Evolutionary conservation across 768 basidiomycete species (phyloP).

Genomic region (Lactarius pseudohatsudake): DNA sequence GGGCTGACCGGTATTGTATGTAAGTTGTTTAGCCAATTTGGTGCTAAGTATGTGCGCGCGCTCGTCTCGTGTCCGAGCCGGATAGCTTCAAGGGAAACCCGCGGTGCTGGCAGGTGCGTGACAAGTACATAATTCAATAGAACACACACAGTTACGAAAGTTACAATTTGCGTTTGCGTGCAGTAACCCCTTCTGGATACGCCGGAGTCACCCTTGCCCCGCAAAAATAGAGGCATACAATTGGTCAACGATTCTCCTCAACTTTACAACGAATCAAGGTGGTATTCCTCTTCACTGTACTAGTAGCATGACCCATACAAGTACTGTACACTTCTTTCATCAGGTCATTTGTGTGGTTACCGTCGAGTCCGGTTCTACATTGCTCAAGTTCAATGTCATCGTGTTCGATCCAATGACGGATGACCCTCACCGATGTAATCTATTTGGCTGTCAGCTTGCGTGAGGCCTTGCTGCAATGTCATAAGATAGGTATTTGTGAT

Average conservation of each 20-base stretch:
- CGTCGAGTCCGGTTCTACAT: slow-evolving; percentile 43
- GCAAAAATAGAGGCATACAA: background rate
- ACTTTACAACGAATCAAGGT: background rate
- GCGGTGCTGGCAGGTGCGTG: background rate
- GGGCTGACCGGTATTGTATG: background rate
- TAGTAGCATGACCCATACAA: background rate
- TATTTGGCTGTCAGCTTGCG: slow-evolving; percentile 35
- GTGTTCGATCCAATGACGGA: background rate
- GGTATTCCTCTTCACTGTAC: background rate
- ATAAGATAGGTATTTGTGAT: slow-evolving; percentile 38
- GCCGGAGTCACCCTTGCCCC: background rate
- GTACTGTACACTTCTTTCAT: background rate
- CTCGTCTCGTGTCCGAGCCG: slow-evolving; percentile 17
- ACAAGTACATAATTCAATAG: background rate
- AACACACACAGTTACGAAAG: background rate
- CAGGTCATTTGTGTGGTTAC: slow-evolving; percentile 41
- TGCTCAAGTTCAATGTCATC: slow-evolving; percentile 1
- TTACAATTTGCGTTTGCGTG: background rate
- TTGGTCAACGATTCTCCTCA: background rate
- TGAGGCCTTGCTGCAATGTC: slow-evolving; percentile 37
- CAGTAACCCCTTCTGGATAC: background rate
- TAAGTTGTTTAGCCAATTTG: background rate
- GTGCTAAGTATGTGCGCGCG: background rate
- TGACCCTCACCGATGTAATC: slow-evolving; percentile 47
- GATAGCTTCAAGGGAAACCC: background rate